Base-by-base conservation (phyloP, 257 asterid genomes). In the Solanum chiquidenum region DNA sequence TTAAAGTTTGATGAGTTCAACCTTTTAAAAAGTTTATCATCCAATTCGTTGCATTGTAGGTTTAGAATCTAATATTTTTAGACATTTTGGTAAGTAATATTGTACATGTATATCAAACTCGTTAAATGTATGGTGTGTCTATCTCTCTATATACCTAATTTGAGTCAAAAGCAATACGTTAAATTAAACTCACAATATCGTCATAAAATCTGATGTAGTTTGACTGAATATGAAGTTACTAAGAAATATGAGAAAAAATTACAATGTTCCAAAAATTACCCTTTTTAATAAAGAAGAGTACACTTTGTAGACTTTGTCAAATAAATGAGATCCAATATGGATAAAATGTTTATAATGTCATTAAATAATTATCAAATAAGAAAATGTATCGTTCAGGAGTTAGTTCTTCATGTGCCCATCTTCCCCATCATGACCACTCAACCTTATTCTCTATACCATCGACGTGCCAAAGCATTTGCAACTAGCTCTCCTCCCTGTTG, bases 391-490 rank as follows among this genome's bases (percentile, higher is more conserved):
- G 3, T 62, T 60, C 1, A 68, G 80, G 93, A 68, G 93, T 89
- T 90, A 87, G 91, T 87, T 83, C 80, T 90, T 91, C 93, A 91
- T 90, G 93, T 91, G 93, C 91, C 93, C 88, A 86, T 86, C 90
- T 90, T 87, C 92, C 77, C 93, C 93, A 91, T 91, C 93, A 12
- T 88, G 93, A 88, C 91, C 90, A 76, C 92, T 87, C 91, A 66
- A 85, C 82, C 87, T 85, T 85, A 66, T 49, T 46, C 12, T 18
- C 25, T 29, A 12, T 29, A 27, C 40, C 10, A 79, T 44, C n/a
- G 66, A 21, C 23, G 27, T 4, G 40, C 18, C 85, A 29, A 80
- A 18, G 10, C 85, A 29, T 80, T 29, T 80, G 85, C 66, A 42
- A 35, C 33, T 37, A 42, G 8, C 84, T 77, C 60, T 42, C 34